Base-by-base conservation (phyloP, 352 stramenopile species). In the Globisporangium solare region DNA sequence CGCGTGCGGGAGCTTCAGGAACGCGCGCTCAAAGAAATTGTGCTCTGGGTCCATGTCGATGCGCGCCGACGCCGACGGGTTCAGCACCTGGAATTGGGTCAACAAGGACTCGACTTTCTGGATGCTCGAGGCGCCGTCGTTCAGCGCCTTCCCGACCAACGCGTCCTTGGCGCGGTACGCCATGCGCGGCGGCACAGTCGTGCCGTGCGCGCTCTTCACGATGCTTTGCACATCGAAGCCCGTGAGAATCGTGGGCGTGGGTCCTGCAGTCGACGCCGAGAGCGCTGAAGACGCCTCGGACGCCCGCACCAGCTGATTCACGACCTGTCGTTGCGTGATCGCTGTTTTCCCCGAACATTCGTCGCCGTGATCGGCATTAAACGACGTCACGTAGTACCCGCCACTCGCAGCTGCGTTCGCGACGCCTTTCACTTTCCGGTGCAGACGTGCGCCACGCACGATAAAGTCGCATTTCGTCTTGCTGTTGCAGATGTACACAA, bases 71-170 rank as follows among this genome's bases (percentile, higher is more conserved):
- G 50, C 54, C 0, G 63, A 71, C 21, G 73, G 63, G 39, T 80
- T 80, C 10, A 75, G 53, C 47, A 56, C 58, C 46, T 73, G 64
- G 56, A 83, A 83, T 18, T 74, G 68, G 14, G 67, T 17, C 48
- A 83, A 35, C 43, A 83, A 47, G 27, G 68, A 83, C 63, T 78
- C 70, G 47, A 83, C 65, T 37, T 77, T 76, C 66, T 77, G 68
- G 49, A 77, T 67, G 6, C 69, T 68, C 21, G 64, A 58, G 0
- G 63, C 54, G 6, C 67, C 71, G 13, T 70, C 66, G 31, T 73
- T 70, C 20, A 71, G 43, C 31, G 70, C 71, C 6, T 43, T 62
- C 1, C 47, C 61, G 10, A 66, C 42, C 8, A 83, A 40, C 18
- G 58, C 60, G 27, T 70, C 58, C 31, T 73, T 70, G 7, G 64